Evolutionary conservation across 179 eudicot species (phyloP).

Genomic region (Heliamphora pulchella): DNA sequence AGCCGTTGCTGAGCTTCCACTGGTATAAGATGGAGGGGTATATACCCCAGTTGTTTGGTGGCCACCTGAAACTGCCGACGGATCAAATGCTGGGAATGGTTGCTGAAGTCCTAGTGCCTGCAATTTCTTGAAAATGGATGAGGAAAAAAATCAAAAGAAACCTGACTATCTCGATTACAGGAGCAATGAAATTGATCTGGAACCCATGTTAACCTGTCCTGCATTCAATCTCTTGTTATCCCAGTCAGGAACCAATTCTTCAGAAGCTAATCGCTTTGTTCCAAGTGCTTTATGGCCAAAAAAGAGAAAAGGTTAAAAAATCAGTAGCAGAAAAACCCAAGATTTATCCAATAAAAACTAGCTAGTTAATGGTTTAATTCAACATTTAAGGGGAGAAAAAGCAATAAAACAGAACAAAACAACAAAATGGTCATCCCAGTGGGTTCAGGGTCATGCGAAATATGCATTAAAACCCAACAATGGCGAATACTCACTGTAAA

Average conservation of each 20-base stretch:
- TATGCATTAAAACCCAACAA: neutral
- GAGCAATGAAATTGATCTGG: neutral
- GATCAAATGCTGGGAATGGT: conserved; percentile 32
- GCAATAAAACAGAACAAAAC: neutral
- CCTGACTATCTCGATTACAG: neutral
- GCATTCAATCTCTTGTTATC: conserved; percentile 65
- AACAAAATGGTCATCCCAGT: neutral
- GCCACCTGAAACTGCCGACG: conserved; percentile 24
- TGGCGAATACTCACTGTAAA: too few relatives aligned
- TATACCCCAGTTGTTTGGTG: conserved; percentile 28
- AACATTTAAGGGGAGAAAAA: neutral
- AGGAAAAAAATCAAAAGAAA: neutral
- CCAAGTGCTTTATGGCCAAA: conserved; percentile 39
- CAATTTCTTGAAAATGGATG: neutral
- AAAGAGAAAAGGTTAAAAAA: neutral
- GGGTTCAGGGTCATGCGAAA: neutral
- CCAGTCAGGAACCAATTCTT: conserved; percentile 46
- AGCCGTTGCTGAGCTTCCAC: conserved; percentile 27
- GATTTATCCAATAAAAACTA: neutral
- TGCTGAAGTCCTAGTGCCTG: conserved; percentile 35
- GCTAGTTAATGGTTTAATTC: neutral
- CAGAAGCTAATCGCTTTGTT: conserved; percentile 62
- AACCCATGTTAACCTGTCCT: conserved; percentile 34
- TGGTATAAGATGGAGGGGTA: conserved; percentile 26
- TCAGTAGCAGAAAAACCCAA: neutral